Percentiles rank a stretch among this genome's conserved stretches.
Conservation (phyloP, 2,329 filamentous ascomycete genomes). For the Cercospora sp. region DNA sequence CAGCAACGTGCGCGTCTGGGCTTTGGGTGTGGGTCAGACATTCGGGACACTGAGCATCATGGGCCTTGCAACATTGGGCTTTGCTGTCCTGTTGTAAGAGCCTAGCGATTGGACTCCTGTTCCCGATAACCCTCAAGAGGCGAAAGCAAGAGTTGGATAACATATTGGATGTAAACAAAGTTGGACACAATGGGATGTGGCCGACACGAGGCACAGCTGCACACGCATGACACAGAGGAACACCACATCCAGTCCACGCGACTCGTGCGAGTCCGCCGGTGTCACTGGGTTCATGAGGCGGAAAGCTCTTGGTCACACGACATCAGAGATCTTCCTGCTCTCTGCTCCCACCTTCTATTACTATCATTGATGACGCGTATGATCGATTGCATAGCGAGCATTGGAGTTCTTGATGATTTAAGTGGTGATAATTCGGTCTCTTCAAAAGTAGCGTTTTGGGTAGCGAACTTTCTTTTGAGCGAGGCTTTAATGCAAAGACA, state of each 20-base stretch:
- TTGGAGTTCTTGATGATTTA: neutral
- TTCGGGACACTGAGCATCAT: slow-evolving; percentile 59
- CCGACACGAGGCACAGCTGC: neutral
- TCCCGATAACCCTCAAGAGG: neutral
- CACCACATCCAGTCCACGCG: neutral
- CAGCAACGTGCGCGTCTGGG: slow-evolving; percentile 37
- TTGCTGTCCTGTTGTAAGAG: slow-evolving; percentile 46
- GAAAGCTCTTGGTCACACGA: neutral
- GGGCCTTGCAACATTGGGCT: slow-evolving; percentile 58
- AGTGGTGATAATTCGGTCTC: neutral
- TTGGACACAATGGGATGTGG: neutral
- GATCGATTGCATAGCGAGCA: slow-evolving; percentile 2
- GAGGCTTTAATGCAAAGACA: neutral
- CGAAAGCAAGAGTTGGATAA: neutral
- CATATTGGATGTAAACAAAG: neutral
- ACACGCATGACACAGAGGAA: neutral
- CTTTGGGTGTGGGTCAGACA: slow-evolving; percentile 55
- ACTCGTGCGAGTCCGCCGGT: neutral
- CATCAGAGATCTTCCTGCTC: neutral
- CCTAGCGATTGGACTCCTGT: neutral
- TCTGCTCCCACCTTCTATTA: neutral
- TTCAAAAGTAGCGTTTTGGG: neutral
- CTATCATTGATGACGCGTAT: neutral
- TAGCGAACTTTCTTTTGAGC: neutral
- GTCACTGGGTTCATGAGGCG: neutral